phyloP scores from a whole-genome alignment of 106 monocot genomes.

The Acanthochlamys bracteata region DNA sequence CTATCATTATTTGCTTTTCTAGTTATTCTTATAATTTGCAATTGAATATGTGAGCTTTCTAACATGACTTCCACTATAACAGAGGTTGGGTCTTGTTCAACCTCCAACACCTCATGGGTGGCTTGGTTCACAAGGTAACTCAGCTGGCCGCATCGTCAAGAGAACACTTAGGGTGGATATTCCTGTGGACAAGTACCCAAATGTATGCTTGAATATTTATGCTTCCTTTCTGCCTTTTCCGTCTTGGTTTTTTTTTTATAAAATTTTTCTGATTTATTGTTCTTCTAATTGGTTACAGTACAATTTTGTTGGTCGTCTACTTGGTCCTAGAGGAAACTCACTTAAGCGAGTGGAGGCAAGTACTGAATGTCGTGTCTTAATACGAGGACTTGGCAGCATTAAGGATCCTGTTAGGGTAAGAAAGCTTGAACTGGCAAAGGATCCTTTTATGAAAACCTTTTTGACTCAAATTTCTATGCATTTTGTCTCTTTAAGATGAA shows the following conservation, averaged over 20 bases:
- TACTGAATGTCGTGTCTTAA: slow-evolving; percentile 69
- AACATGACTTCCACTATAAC: background rate
- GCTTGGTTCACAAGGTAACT: slow-evolving; percentile 73
- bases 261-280: background rate
- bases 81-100: slow-evolving; percentile 54
- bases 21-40: too few relatives aligned
- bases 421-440: background rate
- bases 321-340: slow-evolving; percentile 75
- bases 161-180: slow-evolving; percentile 91
- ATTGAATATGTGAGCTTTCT: too few relatives aligned
- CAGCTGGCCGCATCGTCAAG: slow-evolving; percentile 72
- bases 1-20: too few relatives aligned
- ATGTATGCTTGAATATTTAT: slow-evolving; percentile 35
- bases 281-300: slow-evolving; percentile 32
- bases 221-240: too few relatives aligned
- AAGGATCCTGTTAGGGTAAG: slow-evolving; percentile 64
- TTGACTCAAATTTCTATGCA: too few relatives aligned
- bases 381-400: slow-evolving; percentile 71
- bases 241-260: background rate
- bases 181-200: slow-evolving; percentile 85
- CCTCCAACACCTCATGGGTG: slow-evolving; percentile 59
- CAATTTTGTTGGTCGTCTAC: slow-evolving; percentile 72
- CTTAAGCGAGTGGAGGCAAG: slow-evolving; percentile 64
- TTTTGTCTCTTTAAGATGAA: too few relatives aligned
- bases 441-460: background rate